Conservation (phyloP, 1,139 yeast genomes). For the Saccharomyces pastorianus region DNA sequence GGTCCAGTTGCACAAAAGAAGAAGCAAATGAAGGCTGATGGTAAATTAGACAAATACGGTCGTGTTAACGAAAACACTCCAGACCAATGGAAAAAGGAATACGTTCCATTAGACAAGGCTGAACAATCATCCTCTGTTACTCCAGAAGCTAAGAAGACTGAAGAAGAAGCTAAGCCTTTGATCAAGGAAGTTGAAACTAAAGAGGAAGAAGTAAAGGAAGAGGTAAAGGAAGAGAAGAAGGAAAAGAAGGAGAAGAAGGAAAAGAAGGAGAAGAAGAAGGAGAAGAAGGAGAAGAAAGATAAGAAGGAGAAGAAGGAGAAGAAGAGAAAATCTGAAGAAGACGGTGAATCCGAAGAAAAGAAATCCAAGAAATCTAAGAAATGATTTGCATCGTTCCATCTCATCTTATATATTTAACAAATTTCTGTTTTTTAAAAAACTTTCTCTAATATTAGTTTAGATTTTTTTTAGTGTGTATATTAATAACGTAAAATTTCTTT, state of each 20-base stretch:
- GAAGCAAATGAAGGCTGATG: conserved; percentile 95
- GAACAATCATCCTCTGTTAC: conserved; percentile 33
- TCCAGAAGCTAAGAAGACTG: conserved; percentile 25
- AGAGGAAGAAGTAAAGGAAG: conserved; percentile 18
- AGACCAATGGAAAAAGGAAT: conserved; percentile 79
- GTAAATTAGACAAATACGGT: conserved; percentile 93
- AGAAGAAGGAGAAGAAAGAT: conserved; percentile 53
- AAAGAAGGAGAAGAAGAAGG: conserved; percentile 50
- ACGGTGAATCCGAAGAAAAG: conserved; percentile 45
- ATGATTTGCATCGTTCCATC: conserved; percentile 13
- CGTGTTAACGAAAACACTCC: conserved; percentile 92
- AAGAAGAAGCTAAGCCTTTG: conserved; percentile 30
- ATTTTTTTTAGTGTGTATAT: not conserved
- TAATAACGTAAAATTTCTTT: conserved; percentile 1
- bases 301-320: conserved; percentile 47
- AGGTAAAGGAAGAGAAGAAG: conserved; percentile 40
- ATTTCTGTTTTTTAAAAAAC: not conserved
- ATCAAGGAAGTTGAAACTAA: conserved; percentile 34
- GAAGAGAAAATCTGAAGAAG: conserved; percentile 53
- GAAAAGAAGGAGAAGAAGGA: conserved; percentile 31
- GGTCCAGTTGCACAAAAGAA: conserved; percentile 98
- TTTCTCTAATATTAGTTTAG: not conserved
- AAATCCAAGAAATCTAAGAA: conserved; percentile 51
- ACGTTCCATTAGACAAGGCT: conserved; percentile 70
- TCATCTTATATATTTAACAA: not conserved